These are phyloP conservation scores for Pseudognaphalium luteoalbum DNA, from an alignment of 129 eudicot genomes.

Conservation along the genomic window DNA sequence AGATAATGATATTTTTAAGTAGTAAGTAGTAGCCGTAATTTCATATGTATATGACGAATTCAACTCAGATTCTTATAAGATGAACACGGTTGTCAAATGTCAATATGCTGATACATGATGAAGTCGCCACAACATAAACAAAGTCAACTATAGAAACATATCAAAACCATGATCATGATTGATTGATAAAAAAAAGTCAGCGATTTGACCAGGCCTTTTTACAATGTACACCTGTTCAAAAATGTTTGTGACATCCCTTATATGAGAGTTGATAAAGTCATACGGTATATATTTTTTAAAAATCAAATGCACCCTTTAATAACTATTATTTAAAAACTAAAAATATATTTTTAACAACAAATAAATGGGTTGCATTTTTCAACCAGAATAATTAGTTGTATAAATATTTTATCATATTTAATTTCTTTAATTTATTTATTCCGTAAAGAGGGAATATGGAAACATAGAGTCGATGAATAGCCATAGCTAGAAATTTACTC, in stretches of 20 bases:
- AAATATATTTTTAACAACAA: no score
- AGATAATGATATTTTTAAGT: no score
- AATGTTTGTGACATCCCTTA: neutral
- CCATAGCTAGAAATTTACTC: neutral
- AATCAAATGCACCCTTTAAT: no score
- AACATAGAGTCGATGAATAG: slow-evolving; percentile 4
- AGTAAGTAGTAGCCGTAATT: no score
- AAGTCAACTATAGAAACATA: slow-evolving; percentile 18
- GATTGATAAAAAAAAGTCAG: no score
- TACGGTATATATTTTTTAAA: no score
- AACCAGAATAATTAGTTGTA: no score
- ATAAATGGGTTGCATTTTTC: no score
- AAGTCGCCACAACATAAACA: neutral
- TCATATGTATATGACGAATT: no score
- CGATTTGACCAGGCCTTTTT: slow-evolving; percentile 17
- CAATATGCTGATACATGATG: neutral
- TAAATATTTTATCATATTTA: neutral
- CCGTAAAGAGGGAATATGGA: neutral
- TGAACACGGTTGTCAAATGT: neutral
- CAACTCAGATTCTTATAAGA: neutral
- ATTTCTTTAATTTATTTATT: neutral
- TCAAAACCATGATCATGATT: neutral
- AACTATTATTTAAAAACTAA: no score
- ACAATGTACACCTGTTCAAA: neutral
- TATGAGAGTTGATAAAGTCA: neutral